Evolutionary conservation across 768 basidiomycete species (phyloP), one percentile per base, ranked within the genome.

Genomic region (Lepiota brunneoincarnata): DNA sequence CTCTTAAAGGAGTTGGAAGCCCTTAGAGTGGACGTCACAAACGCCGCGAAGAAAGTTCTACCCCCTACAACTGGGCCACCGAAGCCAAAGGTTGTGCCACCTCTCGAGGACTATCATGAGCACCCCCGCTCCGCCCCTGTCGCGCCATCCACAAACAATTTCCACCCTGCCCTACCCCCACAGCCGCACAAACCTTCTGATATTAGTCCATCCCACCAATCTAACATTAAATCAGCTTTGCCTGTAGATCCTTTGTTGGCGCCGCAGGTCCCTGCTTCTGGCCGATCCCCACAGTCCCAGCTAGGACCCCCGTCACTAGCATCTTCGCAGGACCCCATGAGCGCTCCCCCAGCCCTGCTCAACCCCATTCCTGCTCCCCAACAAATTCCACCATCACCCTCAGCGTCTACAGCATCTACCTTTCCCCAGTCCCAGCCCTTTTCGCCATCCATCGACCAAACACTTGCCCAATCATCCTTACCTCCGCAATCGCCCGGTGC

Each of bases 1-100:
- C 75, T 90, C 14, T 75, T 98, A 50, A 82, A 87, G 45, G 96
- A 98, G 67, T 75, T 97, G 18, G 95, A 98, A 67, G 80, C 89
- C 18, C 80, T 98, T 28, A 78, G 83, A 51, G 80, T 78, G 1
- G 95, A 97, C 65, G 75, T 98, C 49, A 75, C 69, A 60, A 80
- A 77, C 58, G 87, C 89, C 4, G 80, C 81, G 39, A 79, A 84
- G 61, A 87, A 86, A 64, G 74, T 74, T 21, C 64, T 75, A 0
- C 77, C 77, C 2, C 61, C 77, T 21, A 58, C 75, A 0, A 80
- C 79, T 59, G 80, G 73, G 42, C 74, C 70, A 11, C 86, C 86
- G 0, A 82, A 80, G 61, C 89, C 89, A 6, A 74, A 75, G 5
- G 65, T 84, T 51, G 67, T 89, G 42, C 82, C 80, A 1, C 81